A percentile compares a stretch with the other conserved stretches of the same genome.
Conservation (phyloP, 148 eudicot species). For the Linanthus parryae region DNA sequence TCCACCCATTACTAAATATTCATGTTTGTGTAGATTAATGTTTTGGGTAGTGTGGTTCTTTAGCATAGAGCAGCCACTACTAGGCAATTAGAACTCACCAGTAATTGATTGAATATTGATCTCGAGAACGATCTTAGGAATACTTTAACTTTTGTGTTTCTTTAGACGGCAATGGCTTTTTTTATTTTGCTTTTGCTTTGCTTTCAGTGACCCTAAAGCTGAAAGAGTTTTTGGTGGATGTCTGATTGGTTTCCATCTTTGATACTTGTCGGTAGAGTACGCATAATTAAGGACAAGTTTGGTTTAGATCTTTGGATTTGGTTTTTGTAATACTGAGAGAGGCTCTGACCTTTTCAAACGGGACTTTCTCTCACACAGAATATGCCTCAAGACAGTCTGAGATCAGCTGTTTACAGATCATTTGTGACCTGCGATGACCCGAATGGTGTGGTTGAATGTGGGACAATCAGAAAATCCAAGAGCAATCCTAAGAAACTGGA, state of each 20-base stretch:
- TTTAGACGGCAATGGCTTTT: constrained; percentile 18
- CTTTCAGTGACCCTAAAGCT: constrained; percentile 9
- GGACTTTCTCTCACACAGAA: constrained; percentile 24
- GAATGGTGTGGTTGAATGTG: constrained; percentile 67
- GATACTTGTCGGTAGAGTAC: constrained; percentile 3
- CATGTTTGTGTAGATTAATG: too few species aligned
- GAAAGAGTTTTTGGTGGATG: constrained; percentile 1
- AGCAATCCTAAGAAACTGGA: constrained; percentile 28
- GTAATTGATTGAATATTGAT: not conserved
- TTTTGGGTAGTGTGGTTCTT: too few species aligned
- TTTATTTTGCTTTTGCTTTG: constrained; percentile 4
- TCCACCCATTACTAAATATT: too few species aligned
- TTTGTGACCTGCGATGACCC: constrained; percentile 88
- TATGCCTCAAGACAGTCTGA: constrained; percentile 68
- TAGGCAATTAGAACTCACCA: not conserved
- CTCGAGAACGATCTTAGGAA: constrained; percentile 2
- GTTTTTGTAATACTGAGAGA: not conserved
- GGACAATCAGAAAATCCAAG: constrained; percentile 55
- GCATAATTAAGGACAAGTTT: not conserved
- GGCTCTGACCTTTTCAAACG: constrained; percentile 22
- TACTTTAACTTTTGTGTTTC: constrained; percentile 1
- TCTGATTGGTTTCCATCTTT: constrained; percentile 5
- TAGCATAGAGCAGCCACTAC: not conserved
- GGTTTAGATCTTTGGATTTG: constrained; percentile 8
- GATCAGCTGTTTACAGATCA: constrained; percentile 70